A percentile compares a stretch with the other conserved stretches of the same genome.
phyloP scores from a whole-genome alignment of 768 basidiomycete genomes.

The Amyloporia xantha region DNA sequence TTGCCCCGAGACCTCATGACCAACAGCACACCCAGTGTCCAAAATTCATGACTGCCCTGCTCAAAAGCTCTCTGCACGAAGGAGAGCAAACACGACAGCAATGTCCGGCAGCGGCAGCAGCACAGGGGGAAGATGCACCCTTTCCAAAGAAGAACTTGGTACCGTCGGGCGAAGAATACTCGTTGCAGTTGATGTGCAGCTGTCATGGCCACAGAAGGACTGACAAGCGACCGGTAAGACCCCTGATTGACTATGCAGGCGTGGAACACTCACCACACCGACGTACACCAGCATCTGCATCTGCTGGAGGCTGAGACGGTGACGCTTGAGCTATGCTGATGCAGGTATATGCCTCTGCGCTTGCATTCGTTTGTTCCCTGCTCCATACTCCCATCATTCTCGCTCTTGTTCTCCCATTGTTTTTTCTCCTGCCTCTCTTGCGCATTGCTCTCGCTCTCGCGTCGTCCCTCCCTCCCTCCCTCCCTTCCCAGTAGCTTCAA shows the following conservation, averaged over 20 bases:
- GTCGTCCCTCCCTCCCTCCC: too few relatives aligned
- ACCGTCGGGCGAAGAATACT: slow-evolving; percentile 72
- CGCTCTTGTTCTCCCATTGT: too few relatives aligned
- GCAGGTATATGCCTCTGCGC: too few relatives aligned
- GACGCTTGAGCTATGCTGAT: too few relatives aligned
- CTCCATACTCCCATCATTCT: too few relatives aligned
- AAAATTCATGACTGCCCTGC: not conserved
- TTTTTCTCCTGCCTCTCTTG: too few relatives aligned
- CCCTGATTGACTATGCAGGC: not conserved
- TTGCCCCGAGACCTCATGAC: too few relatives aligned
- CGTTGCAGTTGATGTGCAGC: slow-evolving; percentile 77
- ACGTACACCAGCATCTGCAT: too few relatives aligned
- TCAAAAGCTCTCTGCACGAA: slow-evolving; percentile 24
- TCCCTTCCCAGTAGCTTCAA: slow-evolving; percentile 86
- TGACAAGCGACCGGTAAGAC: slow-evolving; percentile 14
- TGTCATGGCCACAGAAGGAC: slow-evolving; percentile 84
- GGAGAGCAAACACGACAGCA: not conserved
- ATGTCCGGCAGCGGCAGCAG: not conserved
- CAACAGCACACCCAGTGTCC: too few relatives aligned
- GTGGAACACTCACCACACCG: slow-evolving; percentile 57
- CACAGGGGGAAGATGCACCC: slow-evolving; percentile 40
- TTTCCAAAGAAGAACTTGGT: slow-evolving; percentile 90
- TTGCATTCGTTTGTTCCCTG: too few relatives aligned
- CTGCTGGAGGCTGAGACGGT: too few relatives aligned
- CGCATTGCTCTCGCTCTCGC: too few relatives aligned